Evolutionary conservation across 257 asterid genomes (phyloP).

Genomic region (Solanum dulcamara): DNA sequence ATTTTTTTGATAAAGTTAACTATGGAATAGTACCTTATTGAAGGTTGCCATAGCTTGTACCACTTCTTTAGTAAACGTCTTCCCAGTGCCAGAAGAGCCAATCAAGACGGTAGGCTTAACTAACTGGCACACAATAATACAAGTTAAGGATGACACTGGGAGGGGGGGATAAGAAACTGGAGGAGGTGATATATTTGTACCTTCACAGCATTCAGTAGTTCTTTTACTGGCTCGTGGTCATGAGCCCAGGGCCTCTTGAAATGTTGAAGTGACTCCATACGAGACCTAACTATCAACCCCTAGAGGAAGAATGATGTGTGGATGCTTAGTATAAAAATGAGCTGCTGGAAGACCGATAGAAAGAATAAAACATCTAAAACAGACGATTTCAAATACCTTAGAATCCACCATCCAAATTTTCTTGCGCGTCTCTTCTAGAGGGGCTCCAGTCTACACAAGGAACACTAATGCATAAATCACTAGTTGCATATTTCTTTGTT

Average conservation of each 20-base stretch:
- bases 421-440: constrained; percentile 73
- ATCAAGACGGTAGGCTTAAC: constrained; percentile 78
- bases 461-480: neutral
- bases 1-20: too few species aligned
- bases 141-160: neutral
- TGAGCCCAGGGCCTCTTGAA: constrained; percentile 92
- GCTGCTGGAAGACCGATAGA: neutral
- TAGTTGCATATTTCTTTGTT: neutral
- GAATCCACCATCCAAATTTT: constrained; percentile 77
- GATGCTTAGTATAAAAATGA: neutral
- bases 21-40: too few species aligned
- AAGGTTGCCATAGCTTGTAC: constrained; percentile 59
- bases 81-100: constrained; percentile 92
- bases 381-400: constrained; percentile 10
- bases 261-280: constrained; percentile 64
- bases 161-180: neutral
- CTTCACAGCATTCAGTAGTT: constrained; percentile 70
- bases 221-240: constrained; percentile 52
- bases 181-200: constrained; percentile 14
- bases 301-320: constrained; percentile 5
- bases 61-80: constrained; percentile 78
- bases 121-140: constrained; percentile 29
- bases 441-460: constrained; percentile 56
- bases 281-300: constrained; percentile 75
- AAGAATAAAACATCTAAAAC: neutral